Evolutionary conservation across 306 rosid species (phyloP).

Genomic region (Cucurbita ficifolia): DNA sequence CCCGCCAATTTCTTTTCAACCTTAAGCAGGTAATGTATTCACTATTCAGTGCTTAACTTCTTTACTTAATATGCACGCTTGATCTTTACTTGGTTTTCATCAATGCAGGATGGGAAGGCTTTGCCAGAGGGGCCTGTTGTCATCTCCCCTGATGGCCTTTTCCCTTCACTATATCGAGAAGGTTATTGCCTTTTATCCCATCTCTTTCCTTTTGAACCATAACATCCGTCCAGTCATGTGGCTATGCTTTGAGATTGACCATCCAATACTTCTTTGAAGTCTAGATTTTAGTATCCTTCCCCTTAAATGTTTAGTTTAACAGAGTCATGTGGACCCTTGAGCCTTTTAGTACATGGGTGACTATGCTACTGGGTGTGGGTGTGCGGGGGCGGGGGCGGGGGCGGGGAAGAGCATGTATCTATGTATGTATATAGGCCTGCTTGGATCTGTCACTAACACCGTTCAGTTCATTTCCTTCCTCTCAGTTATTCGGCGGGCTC

Average conservation of each 20-base stretch:
- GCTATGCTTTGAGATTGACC: not conserved
- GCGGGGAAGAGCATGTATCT: not conserved
- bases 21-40: slow-evolving; percentile 66
- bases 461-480: not conserved
- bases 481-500: slow-evolving; percentile 87
- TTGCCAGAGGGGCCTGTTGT: slow-evolving; percentile 93
- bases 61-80: not conserved
- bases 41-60: slow-evolving; percentile 12
- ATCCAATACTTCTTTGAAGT: not conserved
- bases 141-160: slow-evolving; percentile 93
- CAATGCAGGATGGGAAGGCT: slow-evolving; percentile 70
- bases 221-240: not conserved
- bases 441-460: not conserved
- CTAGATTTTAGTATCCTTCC: not conserved
- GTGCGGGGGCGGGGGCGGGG: too few species aligned
- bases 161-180: slow-evolving; percentile 92
- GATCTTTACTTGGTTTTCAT: slow-evolving; percentile 9
- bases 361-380: too few species aligned
- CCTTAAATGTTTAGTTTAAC: not conserved
- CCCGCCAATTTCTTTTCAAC: slow-evolving; percentile 77
- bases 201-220: not conserved
- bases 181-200: slow-evolving; percentile 27
- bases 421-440: not conserved
- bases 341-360: not conserved
- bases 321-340: not conserved